Percentiles rank a stretch among this genome's conserved stretches.
phyloP scores from a whole-genome alignment of 176 grass and related monocot species.

The Tuctoria greenei region DNA sequence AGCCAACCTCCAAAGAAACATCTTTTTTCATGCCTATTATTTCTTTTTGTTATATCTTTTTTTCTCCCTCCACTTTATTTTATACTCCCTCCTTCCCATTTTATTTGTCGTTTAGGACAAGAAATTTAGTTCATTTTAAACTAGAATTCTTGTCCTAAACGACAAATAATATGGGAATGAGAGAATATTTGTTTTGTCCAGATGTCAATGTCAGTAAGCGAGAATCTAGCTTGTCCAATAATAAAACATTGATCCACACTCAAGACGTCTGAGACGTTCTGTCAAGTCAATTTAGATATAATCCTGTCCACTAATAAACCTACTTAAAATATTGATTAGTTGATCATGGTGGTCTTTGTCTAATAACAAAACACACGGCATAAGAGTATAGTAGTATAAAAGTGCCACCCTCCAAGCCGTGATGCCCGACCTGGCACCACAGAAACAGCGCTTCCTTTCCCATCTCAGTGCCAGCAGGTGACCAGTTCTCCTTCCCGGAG shows the following conservation, averaged over 20 bases:
- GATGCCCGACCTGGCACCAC: no score
- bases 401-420: no score
- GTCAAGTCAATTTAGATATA: constrained; percentile 49
- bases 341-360: constrained; percentile 35
- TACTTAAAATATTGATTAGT: constrained; percentile 33
- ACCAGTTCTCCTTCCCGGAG: neutral
- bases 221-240: no score
- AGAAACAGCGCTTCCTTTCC: no score
- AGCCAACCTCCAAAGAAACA: constrained; percentile 40
- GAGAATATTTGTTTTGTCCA: neutral
- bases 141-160: no score
- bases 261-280: no score
- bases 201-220: neutral
- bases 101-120: no score
- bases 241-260: neutral
- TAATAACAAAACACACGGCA: constrained; percentile 18
- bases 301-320: constrained; percentile 31
- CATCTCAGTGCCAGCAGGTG: neutral
- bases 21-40: constrained; percentile 27
- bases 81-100: neutral
- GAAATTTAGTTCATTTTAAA: no score
- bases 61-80: no score
- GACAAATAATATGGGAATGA: no score
- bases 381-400: no score
- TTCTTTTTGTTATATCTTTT: no score